These are phyloP conservation scores for Mycosphaerella arachidis DNA, from an alignment of 2,329 filamentous ascomycete species.

Conservation along the genomic window DNA sequence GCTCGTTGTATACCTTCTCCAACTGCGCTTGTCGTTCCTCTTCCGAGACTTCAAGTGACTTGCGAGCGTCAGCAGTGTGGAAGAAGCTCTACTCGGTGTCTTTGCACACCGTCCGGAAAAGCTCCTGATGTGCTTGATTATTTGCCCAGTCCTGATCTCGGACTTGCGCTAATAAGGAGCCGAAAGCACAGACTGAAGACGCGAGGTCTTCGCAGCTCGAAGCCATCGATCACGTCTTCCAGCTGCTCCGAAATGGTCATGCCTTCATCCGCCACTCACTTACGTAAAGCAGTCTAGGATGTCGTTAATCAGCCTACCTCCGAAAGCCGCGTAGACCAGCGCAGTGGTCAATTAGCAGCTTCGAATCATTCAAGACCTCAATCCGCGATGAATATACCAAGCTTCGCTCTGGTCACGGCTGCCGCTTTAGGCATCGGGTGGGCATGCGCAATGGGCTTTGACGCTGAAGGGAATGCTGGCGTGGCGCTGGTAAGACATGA, in stretches of 20 bases:
- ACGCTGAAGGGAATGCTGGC: slow-evolving; percentile 36
- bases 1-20: slow-evolving; percentile 10
- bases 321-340: not conserved
- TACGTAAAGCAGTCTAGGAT: not conserved
- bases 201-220: not conserved
- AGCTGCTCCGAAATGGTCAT: not conserved
- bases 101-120: slow-evolving; percentile 31
- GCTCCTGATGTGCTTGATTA: too few relatives aligned
- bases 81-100: not conserved
- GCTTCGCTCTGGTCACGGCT: slow-evolving; percentile 17
- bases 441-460: slow-evolving; percentile 38
- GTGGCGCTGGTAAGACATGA: slow-evolving; percentile 36
- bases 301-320: not conserved
- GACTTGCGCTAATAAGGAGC: too few relatives aligned
- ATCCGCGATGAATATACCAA: slow-evolving; percentile 25
- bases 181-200: not conserved
- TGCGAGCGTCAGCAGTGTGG: slow-evolving; percentile 10
- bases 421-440: slow-evolving; percentile 33
- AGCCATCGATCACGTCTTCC: not conserved
- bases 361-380: not conserved
- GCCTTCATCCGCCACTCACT: not conserved
- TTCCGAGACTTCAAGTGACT: slow-evolving; percentile 4
- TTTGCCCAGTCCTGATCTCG: too few relatives aligned
- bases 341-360: not conserved
- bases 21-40: slow-evolving; percentile 6